A percentile compares a stretch with the other conserved stretches of the same genome.
Evolutionary conservation across 495 filamentous ascomycete species (phyloP).

Genomic region (Copromyces sp.): DNA sequence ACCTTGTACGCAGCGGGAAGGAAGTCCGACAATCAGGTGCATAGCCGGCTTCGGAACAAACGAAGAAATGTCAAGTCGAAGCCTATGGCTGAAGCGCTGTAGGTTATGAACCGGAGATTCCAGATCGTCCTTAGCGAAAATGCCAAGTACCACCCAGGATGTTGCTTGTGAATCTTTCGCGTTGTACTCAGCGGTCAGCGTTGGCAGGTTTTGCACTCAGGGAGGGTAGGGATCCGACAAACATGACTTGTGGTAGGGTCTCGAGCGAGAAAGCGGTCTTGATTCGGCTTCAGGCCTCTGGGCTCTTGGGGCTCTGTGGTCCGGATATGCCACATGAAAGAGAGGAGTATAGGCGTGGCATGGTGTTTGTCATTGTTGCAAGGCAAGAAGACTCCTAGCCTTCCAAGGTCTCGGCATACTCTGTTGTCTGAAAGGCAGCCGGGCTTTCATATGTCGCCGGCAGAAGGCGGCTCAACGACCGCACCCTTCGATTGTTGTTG

Average conservation of each 20-base stretch:
- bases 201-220: background rate
- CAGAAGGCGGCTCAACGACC: background rate
- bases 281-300: too few relatives aligned
- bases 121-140: background rate
- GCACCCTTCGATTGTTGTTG: background rate
- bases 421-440: background rate
- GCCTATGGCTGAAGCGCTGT: background rate
- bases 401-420: background rate
- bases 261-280: background rate
- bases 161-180: background rate
- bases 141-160: background rate
- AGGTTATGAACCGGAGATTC: background rate
- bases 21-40: background rate
- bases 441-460: background rate
- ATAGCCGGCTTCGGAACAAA: background rate
- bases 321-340: too few relatives aligned
- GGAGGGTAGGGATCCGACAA: background rate
- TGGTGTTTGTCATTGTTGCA: background rate
- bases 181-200: background rate
- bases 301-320: too few relatives aligned
- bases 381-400: background rate
- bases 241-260: background rate
- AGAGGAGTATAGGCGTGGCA: background rate
- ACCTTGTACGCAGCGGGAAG: background rate
- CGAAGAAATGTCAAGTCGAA: background rate